These are phyloP conservation scores for Neonectria magnoliae DNA, from an alignment of 2,329 filamentous ascomycete species.

Conservation along the genomic window DNA sequence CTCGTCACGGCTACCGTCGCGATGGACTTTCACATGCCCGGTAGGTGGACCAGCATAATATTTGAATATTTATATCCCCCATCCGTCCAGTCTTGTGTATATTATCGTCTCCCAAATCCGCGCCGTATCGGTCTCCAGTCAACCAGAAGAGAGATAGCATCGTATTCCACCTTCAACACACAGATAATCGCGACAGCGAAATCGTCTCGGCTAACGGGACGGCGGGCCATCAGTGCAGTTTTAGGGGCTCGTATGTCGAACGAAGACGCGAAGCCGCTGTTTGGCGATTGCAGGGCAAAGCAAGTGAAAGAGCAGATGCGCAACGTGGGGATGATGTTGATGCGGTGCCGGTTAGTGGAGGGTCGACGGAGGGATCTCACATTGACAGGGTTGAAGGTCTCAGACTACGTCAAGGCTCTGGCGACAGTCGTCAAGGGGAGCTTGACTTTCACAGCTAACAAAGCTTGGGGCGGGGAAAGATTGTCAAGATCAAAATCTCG, in stretches of 20 bases:
- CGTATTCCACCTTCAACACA: slow-evolving; percentile 39
- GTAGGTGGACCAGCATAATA: slow-evolving; percentile 3
- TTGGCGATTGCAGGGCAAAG: slow-evolving; percentile 54
- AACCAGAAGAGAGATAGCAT: slow-evolving; percentile 38
- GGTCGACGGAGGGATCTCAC: slow-evolving; percentile 69
- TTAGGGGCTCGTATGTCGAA: slow-evolving; percentile 49
- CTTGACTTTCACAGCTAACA: background rate
- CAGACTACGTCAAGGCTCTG: slow-evolving; percentile 67
- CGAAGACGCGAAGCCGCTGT: slow-evolving; percentile 57
- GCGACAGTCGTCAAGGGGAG: slow-evolving; percentile 64
- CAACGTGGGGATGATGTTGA: slow-evolving; percentile 65
- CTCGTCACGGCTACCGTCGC: background rate
- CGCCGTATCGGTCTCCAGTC: slow-evolving; percentile 35
- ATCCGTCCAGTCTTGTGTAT: slow-evolving; percentile 44
- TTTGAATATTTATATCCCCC: background rate
- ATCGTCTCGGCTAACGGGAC: background rate
- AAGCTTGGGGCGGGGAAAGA: too few relatives aligned
- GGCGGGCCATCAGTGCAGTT: background rate
- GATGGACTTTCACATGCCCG: background rate
- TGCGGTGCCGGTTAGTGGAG: slow-evolving; percentile 69
- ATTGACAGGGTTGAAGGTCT: slow-evolving; percentile 67
- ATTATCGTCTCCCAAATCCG: slow-evolving; percentile 40
- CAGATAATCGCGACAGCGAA: slow-evolving; percentile 42
- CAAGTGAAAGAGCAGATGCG: slow-evolving; percentile 56
- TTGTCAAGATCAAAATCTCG: too few relatives aligned